These are phyloP conservation scores for Mallotus japonicus DNA, from an alignment of 441 rosid species.

Conservation along the genomic window DNA sequence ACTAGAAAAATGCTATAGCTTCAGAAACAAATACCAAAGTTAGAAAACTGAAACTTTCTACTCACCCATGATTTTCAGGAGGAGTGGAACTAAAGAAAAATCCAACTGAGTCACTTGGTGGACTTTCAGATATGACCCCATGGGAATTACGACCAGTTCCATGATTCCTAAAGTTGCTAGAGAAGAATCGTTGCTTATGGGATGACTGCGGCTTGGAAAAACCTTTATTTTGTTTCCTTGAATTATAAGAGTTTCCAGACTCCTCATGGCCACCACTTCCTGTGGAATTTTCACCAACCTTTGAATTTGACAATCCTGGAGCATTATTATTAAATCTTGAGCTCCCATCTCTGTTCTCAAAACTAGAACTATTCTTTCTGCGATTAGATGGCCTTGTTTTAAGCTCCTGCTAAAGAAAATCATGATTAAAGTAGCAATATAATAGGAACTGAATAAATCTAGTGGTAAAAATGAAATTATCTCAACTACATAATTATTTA, in stretches of 20 bases:
- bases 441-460: constrained; percentile 1
- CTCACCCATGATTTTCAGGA: constrained; percentile 88
- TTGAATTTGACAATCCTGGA: constrained; percentile 44
- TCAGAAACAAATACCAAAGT: constrained; percentile 1
- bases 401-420: constrained; percentile 56
- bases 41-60: constrained; percentile 22
- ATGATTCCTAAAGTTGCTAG: constrained; percentile 74
- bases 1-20: constrained; percentile 3
- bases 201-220: constrained; percentile 59
- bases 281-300: constrained; percentile 44
- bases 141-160: constrained; percentile 49
- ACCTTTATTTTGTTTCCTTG: constrained; percentile 66
- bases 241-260: constrained; percentile 40
- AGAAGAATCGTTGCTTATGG: constrained; percentile 75
- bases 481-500: constrained; percentile 9
- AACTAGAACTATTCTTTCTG: constrained; percentile 47
- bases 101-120: constrained; percentile 92
- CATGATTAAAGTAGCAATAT: constrained; percentile 20
- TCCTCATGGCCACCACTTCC: constrained; percentile 54
- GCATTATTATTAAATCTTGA: constrained; percentile 34
- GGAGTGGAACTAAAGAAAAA: constrained; percentile 95
- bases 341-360: constrained; percentile 60
- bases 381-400: constrained; percentile 52
- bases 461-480: constrained; percentile 7
- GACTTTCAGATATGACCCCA: constrained; percentile 80